Base-by-base conservation (phyloP, 441 rosid species). In the Gossypium gossypioides region DNA sequence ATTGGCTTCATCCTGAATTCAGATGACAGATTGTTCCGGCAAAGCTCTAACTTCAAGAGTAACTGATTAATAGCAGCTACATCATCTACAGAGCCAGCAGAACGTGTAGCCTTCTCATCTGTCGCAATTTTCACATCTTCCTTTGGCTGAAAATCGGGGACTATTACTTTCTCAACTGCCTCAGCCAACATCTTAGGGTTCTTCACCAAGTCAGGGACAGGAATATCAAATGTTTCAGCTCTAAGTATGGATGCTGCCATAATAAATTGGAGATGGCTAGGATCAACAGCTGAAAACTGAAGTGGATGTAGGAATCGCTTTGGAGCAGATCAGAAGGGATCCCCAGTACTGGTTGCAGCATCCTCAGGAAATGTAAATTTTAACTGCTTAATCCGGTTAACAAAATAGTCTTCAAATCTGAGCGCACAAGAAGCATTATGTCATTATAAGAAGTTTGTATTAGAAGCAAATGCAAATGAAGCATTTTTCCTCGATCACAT, bases 391-490 rank as follows among this genome's bases (percentile, higher is more conserved):
- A 94, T 91, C 27, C 97, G 96, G 65, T 89, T 84, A 52, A 72
- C 85, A 60, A 89, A 94, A 78, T 94, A 90, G 72, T 92, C 99
- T 71, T 92, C 97, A 75, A 94, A 92, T 84, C 99, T 92, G 90
- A 50, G 37, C 13, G 32, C 29, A 74, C 22, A 12, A 68, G 19
- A 74, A 24, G 44, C 46, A 62, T 34, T 16, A 60, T 29, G 12
- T 60, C 65, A 29, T 24, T 57, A 24, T 60, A 40, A 15, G 16
- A 9, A 29, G 16, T 72, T 3, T 6, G 25, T 19, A 8, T 60
- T 44, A 71, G 72, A 74, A 63, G 32, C 12, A 9, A 6, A 76
- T 3, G 32, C 40, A 52, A 63, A 29, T 2, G 2, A 71, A 34
- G 46, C 46, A 68, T 6, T 25, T 16, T 34, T 32, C 67, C 24